Conservation (phyloP, 2,329 filamentous ascomycete species). For the Colletotrichum sp. region DNA sequence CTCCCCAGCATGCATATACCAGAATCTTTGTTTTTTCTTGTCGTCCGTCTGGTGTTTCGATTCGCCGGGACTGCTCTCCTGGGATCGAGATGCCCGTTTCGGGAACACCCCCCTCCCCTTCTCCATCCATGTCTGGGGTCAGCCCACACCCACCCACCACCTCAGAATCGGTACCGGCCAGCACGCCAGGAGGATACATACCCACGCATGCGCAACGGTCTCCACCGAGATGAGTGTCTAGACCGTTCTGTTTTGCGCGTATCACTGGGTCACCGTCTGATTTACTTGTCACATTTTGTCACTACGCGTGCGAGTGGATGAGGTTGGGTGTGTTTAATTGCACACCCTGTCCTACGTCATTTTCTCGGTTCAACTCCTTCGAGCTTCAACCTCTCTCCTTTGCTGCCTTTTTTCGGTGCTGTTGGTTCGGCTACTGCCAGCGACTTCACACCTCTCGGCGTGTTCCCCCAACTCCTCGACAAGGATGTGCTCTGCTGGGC, state of each 20-base stretch:
- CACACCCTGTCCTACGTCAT: conserved; percentile 6
- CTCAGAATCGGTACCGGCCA: not conserved
- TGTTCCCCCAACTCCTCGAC: not conserved
- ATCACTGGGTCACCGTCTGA: not conserved
- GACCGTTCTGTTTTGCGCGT: conserved; percentile 6
- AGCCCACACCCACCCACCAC: not conserved
- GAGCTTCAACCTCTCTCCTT: not conserved
- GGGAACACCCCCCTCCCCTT: not conserved
- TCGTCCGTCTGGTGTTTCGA: not conserved
- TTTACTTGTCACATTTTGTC: not conserved
- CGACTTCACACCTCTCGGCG: not conserved
- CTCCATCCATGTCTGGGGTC: conserved; percentile 1
- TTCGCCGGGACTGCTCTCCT: not conserved
- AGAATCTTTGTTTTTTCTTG: not conserved
- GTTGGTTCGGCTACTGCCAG: not conserved
- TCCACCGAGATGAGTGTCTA: not conserved
- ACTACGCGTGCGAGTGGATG: not conserved
- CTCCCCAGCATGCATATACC: not conserved
- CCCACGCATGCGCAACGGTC: not conserved
- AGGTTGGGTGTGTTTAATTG: not conserved
- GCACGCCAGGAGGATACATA: not conserved
- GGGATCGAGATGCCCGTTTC: conserved; percentile 19
- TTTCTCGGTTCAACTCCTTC: not conserved
- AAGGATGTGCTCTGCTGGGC: not conserved
- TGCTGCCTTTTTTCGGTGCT: not conserved